Conservation (phyloP, 371 early-diverging fungal genomes). For the Mucor racemosus region DNA sequence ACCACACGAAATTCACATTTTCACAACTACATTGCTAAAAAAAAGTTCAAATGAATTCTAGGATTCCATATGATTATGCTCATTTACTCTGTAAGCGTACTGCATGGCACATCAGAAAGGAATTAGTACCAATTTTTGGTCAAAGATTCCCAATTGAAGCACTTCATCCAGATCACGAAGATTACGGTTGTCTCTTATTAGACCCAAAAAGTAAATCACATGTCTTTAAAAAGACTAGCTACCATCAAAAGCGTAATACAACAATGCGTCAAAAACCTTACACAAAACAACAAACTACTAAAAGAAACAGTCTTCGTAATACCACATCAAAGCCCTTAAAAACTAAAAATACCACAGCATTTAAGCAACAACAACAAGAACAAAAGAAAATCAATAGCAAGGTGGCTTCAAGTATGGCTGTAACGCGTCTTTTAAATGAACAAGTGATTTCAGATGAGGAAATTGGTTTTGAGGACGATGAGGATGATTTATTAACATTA, state of each 20-base stretch:
- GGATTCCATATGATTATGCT: slow-evolving; percentile 68
- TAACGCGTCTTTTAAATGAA: slow-evolving; percentile 35
- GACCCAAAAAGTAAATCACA: slow-evolving; percentile 29
- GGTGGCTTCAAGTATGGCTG: slow-evolving; percentile 34
- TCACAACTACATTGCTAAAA: background rate
- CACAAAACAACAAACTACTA: background rate
- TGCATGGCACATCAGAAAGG: slow-evolving; percentile 63
- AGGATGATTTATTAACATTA: background rate
- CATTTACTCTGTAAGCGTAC: slow-evolving; percentile 59
- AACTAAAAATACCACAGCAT: background rate
- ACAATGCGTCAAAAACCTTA: slow-evolving; percentile 20
- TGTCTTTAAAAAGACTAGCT: slow-evolving; percentile 3
- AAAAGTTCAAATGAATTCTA: slow-evolving; percentile 13
- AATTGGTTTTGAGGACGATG: slow-evolving; percentile 9
- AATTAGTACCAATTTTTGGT: slow-evolving; percentile 67
- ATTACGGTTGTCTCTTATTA: slow-evolving; percentile 51
- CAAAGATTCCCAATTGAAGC: slow-evolving; percentile 57
- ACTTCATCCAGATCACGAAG: slow-evolving; percentile 55
- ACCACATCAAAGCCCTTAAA: slow-evolving; percentile 11
- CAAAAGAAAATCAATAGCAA: slow-evolving; percentile 1
- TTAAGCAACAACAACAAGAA: background rate
- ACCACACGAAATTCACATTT: background rate
- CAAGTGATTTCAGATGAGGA: background rate
- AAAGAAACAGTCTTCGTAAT: slow-evolving; percentile 1
- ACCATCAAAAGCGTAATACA: slow-evolving; percentile 7